Percentiles rank a stretch among this genome's conserved stretches.
These are phyloP conservation scores for Sodiomyces alkalinus DNA, from an alignment of 2,329 filamentous ascomycete genomes.

Conservation along the genomic window DNA sequence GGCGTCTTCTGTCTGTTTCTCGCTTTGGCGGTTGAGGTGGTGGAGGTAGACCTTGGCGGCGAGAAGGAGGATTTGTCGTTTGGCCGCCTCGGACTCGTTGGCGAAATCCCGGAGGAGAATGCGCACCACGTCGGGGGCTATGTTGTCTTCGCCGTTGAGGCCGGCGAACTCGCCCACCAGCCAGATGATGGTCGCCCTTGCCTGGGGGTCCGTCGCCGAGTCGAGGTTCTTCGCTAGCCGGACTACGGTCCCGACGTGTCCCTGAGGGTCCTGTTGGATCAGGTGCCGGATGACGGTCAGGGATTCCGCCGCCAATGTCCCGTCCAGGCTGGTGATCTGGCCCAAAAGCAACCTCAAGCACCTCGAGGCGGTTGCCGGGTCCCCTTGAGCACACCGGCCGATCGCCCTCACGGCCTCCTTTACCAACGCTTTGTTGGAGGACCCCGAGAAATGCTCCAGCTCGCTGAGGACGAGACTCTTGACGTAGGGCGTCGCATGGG, in stretches of 20 bases:
- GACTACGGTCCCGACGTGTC: constrained; percentile 74
- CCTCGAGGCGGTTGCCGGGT: constrained; percentile 53
- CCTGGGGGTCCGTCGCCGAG: constrained; percentile 71
- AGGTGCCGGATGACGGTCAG: constrained; percentile 90
- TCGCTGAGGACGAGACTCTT: constrained; percentile 86
- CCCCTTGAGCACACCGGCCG: constrained; percentile 77
- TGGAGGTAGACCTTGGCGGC: constrained; percentile 96
- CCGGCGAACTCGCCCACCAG: constrained; percentile 89
- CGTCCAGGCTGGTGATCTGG: constrained; percentile 79
- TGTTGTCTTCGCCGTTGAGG: constrained; percentile 65
- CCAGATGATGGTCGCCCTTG: constrained; percentile 92
- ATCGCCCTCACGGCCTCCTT: constrained; percentile 86
- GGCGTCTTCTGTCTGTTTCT: constrained; percentile 20
- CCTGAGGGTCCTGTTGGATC: constrained; percentile 76
- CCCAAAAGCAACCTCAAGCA: constrained; percentile 72
- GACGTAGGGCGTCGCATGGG: constrained; percentile 56
- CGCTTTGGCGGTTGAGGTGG: constrained; percentile 53
- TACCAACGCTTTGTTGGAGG: constrained; percentile 56
- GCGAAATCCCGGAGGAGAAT: constrained; percentile 77
- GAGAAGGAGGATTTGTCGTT: constrained; percentile 80
- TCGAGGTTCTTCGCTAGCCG: constrained; percentile 84
- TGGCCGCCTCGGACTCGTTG: constrained; percentile 71
- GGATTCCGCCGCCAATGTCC: constrained; percentile 78
- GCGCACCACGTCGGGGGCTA: constrained; percentile 81
- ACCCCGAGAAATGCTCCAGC: constrained; percentile 77